Base-by-base conservation (phyloP, 306 rosid species). In the Casuarina equisetifolia region DNA sequence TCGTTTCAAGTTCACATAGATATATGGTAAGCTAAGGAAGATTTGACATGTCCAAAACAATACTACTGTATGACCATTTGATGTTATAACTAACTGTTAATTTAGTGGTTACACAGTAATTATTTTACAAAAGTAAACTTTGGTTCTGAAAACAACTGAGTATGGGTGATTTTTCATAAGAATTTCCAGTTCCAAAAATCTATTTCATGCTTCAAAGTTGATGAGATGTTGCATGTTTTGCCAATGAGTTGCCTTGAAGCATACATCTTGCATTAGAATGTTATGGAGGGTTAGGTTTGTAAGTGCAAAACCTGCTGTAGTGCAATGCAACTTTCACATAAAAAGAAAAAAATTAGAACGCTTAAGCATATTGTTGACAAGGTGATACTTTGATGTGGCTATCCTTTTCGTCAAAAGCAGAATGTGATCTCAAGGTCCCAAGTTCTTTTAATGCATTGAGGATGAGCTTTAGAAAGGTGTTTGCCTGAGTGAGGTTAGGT, bases 1-100 rank as follows among this genome's bases (percentile, higher is more conserved):
- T 58, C 48, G 69, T 78, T 71, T 36, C 62, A 67, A 46, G 51
- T 45, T 59, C 49, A 48, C 51, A 13, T 69, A 70, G 61, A 50
- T 73, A 72, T 72, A 7, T 57, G n/a, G 67, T 61, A n/a, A 51
- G 10, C 16, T 3, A 1, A 51, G 11, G 64, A 58, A 58, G 9
- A 32, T 20, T 58, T 58, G 64, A 20, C 15, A 0, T 58, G 11
- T 13, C 8, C 25, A 57, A 20, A 57, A 25, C 32, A 25, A 2
- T 55, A 57, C 36, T 57, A 57, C 36, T 57, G 1, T 57, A n/a
- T 35, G 19, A 11, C 12, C 5, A n/a, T 62, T 62, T 62, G 42
- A 11, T 15, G 69, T 64, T 38, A 64, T 64, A 16, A 35, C 39
- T 11, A 35, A 11, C 43, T 61, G 68, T 61, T 32, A 58, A 58